Evolutionary conservation across 768 basidiomycete genomes (phyloP).

Genomic region (Mycena filopes): DNA sequence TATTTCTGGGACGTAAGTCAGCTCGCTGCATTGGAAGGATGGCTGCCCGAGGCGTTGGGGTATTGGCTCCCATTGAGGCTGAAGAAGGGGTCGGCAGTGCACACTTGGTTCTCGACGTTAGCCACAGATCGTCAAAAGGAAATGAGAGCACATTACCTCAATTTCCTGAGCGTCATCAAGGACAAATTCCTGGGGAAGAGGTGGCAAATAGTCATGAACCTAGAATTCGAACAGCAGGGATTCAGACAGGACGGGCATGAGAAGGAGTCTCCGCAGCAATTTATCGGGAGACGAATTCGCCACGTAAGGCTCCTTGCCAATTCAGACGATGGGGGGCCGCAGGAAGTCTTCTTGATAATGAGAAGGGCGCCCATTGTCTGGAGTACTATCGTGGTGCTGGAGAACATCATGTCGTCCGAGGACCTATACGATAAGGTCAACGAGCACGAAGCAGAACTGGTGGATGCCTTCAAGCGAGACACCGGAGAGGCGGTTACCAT

Average conservation of each 20-base stretch:
- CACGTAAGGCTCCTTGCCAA: neutral
- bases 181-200: neutral
- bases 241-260: neutral
- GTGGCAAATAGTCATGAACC: neutral
- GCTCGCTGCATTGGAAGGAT: neutral
- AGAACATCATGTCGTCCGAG: neutral
- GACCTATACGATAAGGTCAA: constrained; percentile 5
- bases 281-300: neutral
- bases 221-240: neutral
- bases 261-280: neutral
- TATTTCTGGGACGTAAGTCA: neutral
- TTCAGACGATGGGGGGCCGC: neutral
- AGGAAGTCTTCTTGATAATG: neutral
- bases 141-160: neutral
- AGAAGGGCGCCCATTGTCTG: neutral
- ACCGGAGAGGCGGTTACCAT: neutral
- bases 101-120: neutral
- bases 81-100: neutral
- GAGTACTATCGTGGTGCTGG: neutral
- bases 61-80: neutral
- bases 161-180: neutral
- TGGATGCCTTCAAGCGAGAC: neutral
- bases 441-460: neutral
- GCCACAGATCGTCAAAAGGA: neutral
- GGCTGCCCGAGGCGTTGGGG: neutral